Conservation (phyloP, 257 asterid genomes). For the Przewalskia tangutica region DNA sequence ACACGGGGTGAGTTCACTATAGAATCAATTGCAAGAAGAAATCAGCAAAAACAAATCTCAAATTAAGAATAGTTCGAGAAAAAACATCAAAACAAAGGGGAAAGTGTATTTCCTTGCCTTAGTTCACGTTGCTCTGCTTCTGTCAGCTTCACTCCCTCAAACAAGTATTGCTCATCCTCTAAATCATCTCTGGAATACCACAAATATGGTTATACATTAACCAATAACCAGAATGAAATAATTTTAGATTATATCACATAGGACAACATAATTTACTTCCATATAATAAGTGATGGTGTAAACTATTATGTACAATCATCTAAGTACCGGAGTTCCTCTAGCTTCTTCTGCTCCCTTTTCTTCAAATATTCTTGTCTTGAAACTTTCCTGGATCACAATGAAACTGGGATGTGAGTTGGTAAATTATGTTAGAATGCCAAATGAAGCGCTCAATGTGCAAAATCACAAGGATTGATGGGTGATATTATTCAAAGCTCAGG, state of each 20-base stretch:
- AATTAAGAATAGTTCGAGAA: neutral
- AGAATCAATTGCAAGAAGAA: neutral
- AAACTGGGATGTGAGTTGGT: neutral
- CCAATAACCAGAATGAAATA: neutral
- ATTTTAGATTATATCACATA: neutral
- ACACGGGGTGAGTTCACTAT: neutral
- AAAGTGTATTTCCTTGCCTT: conserved; percentile 28
- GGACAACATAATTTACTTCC: neutral
- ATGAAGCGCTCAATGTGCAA: neutral
- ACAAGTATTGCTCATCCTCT: conserved; percentile 82
- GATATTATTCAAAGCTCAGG: neutral
- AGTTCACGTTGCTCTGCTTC: conserved; percentile 58
- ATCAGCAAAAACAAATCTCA: neutral
- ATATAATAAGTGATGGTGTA: neutral
- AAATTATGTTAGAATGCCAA: neutral
- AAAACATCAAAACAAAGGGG: neutral
- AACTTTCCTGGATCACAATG: conserved; percentile 35
- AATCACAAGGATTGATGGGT: neutral
- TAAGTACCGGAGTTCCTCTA: conserved; percentile 71
- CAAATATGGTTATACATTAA: conserved; percentile 7
- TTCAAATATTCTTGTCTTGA: conserved; percentile 86
- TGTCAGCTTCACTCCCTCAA: conserved; percentile 67
- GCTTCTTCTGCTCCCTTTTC: conserved; percentile 89
- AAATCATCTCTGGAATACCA: conserved; percentile 60
- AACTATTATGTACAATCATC: neutral